A percentile compares a stretch with the other conserved stretches of the same genome.
These are phyloP conservation scores for Candida tammaniensis DNA, from an alignment of 805 yeast species.

Conservation along the genomic window DNA sequence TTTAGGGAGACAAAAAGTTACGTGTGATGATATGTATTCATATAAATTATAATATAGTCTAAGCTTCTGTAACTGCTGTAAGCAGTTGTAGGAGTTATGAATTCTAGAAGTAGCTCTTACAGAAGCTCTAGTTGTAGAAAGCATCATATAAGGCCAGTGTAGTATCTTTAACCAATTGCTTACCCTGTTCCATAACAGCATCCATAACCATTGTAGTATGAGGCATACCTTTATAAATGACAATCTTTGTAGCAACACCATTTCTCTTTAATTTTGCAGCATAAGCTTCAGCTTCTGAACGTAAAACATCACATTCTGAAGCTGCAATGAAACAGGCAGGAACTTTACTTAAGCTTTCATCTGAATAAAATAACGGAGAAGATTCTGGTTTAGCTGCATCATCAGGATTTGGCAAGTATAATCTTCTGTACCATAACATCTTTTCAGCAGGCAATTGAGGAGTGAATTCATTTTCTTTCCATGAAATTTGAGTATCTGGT, in stretches of 20 bases:
- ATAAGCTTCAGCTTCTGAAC: constrained; percentile 44
- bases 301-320: constrained; percentile 44
- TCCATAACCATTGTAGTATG: constrained; percentile 53
- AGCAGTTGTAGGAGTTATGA: too few species aligned
- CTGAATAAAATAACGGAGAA: constrained; percentile 41
- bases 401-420: constrained; percentile 35
- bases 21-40: constrained; percentile 50
- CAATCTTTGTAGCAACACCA: constrained; percentile 33
- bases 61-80: too few species aligned
- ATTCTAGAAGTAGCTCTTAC: too few species aligned
- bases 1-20: constrained; percentile 44
- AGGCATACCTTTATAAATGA: constrained; percentile 41
- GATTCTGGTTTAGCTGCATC: constrained; percentile 30
- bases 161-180: constrained; percentile 28
- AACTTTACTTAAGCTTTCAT: constrained; percentile 33
- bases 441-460: constrained; percentile 45
- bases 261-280: constrained; percentile 34
- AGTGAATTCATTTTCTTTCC: constrained; percentile 36
- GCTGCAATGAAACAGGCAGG: constrained; percentile 44
- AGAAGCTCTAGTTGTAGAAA: constrained; percentile 16
- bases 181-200: constrained; percentile 32
- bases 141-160: constrained; percentile 28
- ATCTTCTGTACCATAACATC: constrained; percentile 44
- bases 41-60: constrained; percentile 2
- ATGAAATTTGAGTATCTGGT: constrained; percentile 30